These are phyloP conservation scores for Arctium lappa DNA, from an alignment of 129 eudicot genomes.

Conservation along the genomic window DNA sequence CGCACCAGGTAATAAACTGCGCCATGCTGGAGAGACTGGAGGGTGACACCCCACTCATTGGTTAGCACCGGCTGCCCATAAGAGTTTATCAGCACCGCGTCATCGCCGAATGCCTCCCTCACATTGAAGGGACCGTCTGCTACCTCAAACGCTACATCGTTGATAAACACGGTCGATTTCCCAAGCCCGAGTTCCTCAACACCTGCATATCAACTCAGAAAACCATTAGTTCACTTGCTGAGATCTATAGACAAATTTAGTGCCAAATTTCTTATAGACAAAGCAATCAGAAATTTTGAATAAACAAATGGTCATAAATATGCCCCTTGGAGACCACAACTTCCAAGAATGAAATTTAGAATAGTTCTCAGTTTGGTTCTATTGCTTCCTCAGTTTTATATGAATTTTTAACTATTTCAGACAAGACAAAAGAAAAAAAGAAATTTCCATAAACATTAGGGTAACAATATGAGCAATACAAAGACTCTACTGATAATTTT, in stretches of 20 bases:
- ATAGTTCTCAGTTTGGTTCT: background rate
- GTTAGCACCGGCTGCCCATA: too few species aligned
- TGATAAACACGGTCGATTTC: too few species aligned
- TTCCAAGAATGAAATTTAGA: slow-evolving; percentile 2
- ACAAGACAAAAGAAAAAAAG: too few species aligned
- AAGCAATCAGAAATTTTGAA: background rate
- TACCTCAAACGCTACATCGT: too few species aligned
- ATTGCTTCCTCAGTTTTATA: background rate
- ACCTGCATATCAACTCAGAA: too few species aligned
- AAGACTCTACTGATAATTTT: background rate
- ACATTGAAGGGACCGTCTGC: too few species aligned
- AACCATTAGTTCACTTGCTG: slow-evolving; percentile 12
- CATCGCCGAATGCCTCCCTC: too few species aligned
- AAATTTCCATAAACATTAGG: background rate
- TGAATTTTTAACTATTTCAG: background rate
- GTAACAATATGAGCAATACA: background rate
- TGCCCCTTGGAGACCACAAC: background rate
- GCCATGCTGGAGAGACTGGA: too few species aligned
- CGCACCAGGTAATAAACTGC: too few species aligned
- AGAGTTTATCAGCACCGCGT: too few species aligned
- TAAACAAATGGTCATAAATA: slow-evolving; percentile 16
- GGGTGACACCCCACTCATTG: too few species aligned
- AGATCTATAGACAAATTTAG: background rate
- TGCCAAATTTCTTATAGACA: slow-evolving; percentile 2
- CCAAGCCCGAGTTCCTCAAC: too few species aligned